phyloP scores from a whole-genome alignment of 2,329 filamentous ascomycete species.

The Fusarium mangiferae region DNA sequence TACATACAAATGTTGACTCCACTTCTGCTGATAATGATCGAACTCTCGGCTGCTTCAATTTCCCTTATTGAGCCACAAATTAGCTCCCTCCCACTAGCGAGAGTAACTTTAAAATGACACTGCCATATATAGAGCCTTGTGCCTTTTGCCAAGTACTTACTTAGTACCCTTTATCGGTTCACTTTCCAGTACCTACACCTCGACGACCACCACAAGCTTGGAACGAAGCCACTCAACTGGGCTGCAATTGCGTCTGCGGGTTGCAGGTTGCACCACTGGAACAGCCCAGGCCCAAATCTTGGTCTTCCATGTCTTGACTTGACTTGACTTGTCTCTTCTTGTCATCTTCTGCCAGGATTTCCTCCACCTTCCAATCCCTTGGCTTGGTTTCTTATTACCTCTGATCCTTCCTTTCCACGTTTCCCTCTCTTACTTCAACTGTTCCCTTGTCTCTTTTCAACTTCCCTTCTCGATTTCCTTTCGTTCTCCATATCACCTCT shows the following conservation, averaged over 20 bases:
- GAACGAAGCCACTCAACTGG: conserved; percentile 26
- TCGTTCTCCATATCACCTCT: conserved; percentile 10
- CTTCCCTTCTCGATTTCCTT: conserved; percentile 25
- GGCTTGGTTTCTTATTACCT: conserved; percentile 12
- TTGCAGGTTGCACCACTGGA: conserved; percentile 29
- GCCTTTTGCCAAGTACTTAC: background rate
- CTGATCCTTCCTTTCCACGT: background rate
- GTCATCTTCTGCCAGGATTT: conserved; percentile 35
- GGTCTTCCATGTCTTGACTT: background rate
- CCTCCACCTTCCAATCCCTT: conserved; percentile 29
- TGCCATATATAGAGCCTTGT: background rate
- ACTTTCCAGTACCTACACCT: conserved; percentile 2
- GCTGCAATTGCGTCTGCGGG: conserved; percentile 8
- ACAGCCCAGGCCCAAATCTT: conserved; percentile 7
- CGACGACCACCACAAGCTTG: conserved; percentile 29
- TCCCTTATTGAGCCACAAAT: conserved; percentile 37
- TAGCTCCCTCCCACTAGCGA: conserved; percentile 27
- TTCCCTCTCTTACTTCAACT: background rate
- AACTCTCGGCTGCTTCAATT: conserved; percentile 31
- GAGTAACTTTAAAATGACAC: conserved; percentile 13
- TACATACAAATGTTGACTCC: background rate
- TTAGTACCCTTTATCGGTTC: conserved; percentile 13
- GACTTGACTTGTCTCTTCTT: conserved; percentile 6
- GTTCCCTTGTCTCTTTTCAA: conserved; percentile 31
- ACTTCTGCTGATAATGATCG: conserved; percentile 14